These are phyloP conservation scores for Apostasia shenzhenica DNA, from an alignment of 106 monocot genomes.

Conservation along the genomic window DNA sequence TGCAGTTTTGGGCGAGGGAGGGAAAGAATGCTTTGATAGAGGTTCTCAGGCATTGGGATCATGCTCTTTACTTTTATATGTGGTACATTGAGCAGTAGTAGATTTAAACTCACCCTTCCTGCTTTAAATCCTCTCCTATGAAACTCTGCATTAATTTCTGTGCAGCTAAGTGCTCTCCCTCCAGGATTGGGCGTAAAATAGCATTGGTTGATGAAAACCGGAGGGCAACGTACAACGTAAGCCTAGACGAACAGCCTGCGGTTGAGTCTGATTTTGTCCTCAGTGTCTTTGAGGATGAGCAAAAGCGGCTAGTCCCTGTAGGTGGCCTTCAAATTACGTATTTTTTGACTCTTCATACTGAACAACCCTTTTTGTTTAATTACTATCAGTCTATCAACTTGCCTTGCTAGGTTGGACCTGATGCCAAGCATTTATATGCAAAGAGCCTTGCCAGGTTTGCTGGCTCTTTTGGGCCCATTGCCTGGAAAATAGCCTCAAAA, in stretches of 20 bases:
- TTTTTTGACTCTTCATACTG: neutral
- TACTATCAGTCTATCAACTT: conserved; percentile 4
- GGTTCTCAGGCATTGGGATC: neutral
- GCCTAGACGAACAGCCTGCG: conserved; percentile 18
- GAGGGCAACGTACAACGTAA: conserved; percentile 58
- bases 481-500: conserved; percentile 77
- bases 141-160: neutral
- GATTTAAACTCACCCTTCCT: neutral
- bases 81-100: neutral
- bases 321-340: conserved; percentile 10
- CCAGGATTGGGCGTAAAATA: conserved; percentile 26
- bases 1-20: neutral
- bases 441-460: conserved; percentile 81
- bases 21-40: neutral
- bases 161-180: conserved; percentile 46
- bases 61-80: neutral
- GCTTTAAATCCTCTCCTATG: neutral
- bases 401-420: conserved; percentile 53
- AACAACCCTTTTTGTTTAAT: neutral
- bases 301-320: conserved; percentile 56
- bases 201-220: conserved; percentile 52
- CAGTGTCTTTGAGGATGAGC: conserved; percentile 29
- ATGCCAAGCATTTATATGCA: conserved; percentile 60
- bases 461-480: conserved; percentile 57
- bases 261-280: conserved; percentile 24